Evolutionary conservation across 2,329 filamentous ascomycete species (phyloP), one percentile per base, ranked within the genome.

Genomic region (Fonsecaea nubica): DNA sequence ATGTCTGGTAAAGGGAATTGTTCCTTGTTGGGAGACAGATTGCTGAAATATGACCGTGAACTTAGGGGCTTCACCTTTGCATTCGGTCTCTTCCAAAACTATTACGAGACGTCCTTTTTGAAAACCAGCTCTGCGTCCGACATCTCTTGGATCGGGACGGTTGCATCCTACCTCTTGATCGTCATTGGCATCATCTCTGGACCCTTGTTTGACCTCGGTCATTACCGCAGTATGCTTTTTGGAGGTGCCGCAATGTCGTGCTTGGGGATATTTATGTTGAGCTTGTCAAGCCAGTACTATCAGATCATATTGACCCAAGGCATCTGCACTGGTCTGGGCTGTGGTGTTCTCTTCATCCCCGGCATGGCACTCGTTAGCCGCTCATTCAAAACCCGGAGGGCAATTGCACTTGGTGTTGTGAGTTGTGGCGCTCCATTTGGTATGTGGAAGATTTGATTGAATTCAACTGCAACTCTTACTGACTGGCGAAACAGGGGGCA

Each of bases 291-390:
- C 15, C 82, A 89, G 74, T 92, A 92, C 72, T 96, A 90, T 88
- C 92, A 96, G 60, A 96, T 97, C 76, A 87, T 97, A 77, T 81
- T 97, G 35, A 85, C 87, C 5, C 93, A 94, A 73, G 92, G 92
- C 10, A 76, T 96, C 3, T 80, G 96, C 5, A 87, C 87, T 62
- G 93, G 93, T 48, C 72, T 92, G 6, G 91, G 90, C 10, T 89
- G 88, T 3, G 92, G 92, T 0, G 83, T 96, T 40, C 86, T 97
- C 66, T 96, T 95, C 78, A 96, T 92, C 0, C 92, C 93, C 0
- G 89, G 91, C 50, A 85, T 97, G 54, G 71, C 71, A 18, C 65
- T 72, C 13, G 62, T 70, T 36, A 65, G 67, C 53, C 69, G 71
- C 10, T 72, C 71, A 12, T 72, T 72, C 58, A 65, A 59, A 25